Conservation (phyloP, 148 eudicot species). For the Amaranthus cruentus region DNA sequence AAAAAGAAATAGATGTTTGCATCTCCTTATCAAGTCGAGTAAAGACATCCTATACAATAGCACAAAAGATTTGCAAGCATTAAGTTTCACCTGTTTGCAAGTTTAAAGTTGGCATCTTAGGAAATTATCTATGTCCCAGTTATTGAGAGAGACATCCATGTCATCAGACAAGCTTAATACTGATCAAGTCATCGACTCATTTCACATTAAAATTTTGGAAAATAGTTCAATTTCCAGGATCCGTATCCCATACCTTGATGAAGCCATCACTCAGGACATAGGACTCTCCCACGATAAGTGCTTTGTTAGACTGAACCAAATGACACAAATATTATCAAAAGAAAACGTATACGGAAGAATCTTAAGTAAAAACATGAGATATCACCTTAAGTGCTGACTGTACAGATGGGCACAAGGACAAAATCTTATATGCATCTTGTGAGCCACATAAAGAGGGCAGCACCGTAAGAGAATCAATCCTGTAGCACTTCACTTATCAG, state of each 20-base stretch:
- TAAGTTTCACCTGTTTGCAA: not conserved
- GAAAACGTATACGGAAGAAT: slow-evolving; percentile 1
- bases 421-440: slow-evolving; percentile 82
- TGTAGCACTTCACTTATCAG: slow-evolving; percentile 37
- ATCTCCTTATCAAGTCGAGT: slow-evolving; percentile 71
- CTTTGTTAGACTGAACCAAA: slow-evolving; percentile 65
- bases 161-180: not conserved
- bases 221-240: not conserved
- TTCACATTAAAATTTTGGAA: not conserved
- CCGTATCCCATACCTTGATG: slow-evolving; percentile 58
- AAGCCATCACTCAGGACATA: slow-evolving; percentile 71
- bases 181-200: not conserved
- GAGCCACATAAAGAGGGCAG: slow-evolving; percentile 68
- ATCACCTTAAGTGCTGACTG: slow-evolving; percentile 78
- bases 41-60: slow-evolving; percentile 53
- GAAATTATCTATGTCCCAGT: not conserved
- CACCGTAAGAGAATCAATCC: slow-evolving; percentile 87
- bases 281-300: slow-evolving; percentile 76
- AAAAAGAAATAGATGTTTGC: slow-evolving; percentile 43
- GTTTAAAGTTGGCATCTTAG: not conserved
- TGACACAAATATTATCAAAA: slow-evolving; percentile 6
- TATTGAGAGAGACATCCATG: not conserved
- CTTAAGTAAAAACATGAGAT: not conserved
- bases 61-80: slow-evolving; percentile 5
- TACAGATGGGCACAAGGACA: slow-evolving; percentile 74